These are phyloP conservation scores for Teratosphaeria viscida DNA, from an alignment of 2,329 filamentous ascomycete species.

Conservation along the genomic window DNA sequence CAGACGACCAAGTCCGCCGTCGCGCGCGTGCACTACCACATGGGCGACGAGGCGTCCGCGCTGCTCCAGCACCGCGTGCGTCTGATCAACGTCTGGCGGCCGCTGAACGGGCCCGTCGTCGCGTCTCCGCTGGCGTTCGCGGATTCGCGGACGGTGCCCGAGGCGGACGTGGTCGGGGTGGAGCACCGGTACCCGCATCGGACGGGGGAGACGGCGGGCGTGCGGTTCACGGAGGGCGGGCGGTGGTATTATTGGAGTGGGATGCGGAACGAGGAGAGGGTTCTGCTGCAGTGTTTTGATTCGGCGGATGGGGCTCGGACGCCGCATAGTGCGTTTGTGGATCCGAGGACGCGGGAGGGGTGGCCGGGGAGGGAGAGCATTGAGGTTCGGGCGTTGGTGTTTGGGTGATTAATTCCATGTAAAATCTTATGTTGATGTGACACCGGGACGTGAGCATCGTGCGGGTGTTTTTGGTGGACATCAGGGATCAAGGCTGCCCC, in stretches of 20 bases:
- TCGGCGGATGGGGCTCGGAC: slow-evolving; percentile 29
- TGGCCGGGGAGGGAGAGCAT: slow-evolving; percentile 65
- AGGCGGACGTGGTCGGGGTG: slow-evolving; percentile 58
- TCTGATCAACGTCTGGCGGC: slow-evolving; percentile 82
- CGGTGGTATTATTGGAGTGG: slow-evolving; percentile 73
- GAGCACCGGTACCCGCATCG: slow-evolving; percentile 65
- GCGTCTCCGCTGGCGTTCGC: slow-evolving; percentile 49
- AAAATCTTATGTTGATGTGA: too few species aligned
- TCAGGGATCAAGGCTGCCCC: background rate
- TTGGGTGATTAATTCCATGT: slow-evolving; percentile 30
- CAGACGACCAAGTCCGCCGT: slow-evolving; percentile 60
- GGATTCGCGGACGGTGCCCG: slow-evolving; percentile 42
- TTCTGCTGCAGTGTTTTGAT: slow-evolving; percentile 43
- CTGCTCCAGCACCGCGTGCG: slow-evolving; percentile 61
- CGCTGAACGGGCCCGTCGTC: slow-evolving; percentile 47
- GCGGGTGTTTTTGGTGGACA: background rate
- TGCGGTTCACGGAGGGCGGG: slow-evolving; percentile 51
- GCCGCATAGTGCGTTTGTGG: slow-evolving; percentile 70
- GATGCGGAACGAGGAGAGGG: slow-evolving; percentile 53
- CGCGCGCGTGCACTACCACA: slow-evolving; percentile 57
- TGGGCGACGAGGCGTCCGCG: slow-evolving; percentile 55
- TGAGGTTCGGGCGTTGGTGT: slow-evolving; percentile 77
- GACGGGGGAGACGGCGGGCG: slow-evolving; percentile 62
- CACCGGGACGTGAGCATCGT: too few species aligned
- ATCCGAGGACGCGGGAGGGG: slow-evolving; percentile 61